Conservation (phyloP, 1,284 basidiomycete genomes). For the Malassezia pachydermatis region DNA sequence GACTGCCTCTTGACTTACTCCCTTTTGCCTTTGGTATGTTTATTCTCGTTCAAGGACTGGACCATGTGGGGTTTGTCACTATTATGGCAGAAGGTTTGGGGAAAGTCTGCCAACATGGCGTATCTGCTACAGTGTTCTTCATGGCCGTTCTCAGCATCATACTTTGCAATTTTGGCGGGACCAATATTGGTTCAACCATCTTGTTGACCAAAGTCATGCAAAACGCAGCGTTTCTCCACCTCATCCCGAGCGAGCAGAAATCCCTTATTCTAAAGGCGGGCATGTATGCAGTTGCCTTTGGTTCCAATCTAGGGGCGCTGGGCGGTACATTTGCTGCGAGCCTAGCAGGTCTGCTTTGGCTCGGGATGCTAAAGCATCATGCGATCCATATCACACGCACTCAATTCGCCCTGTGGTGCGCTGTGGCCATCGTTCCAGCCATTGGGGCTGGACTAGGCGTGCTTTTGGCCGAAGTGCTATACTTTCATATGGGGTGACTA, state of each 20-base stretch:
- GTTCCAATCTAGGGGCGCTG: conserved; percentile 83
- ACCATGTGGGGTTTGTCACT: conserved; percentile 78
- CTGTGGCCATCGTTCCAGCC: conserved; percentile 49
- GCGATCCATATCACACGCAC: conserved; percentile 59
- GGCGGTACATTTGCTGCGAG: conserved; percentile 82
- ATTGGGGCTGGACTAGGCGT: conserved; percentile 40
- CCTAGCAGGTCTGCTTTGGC: conserved; percentile 82
- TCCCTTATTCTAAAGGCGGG: conserved; percentile 38
- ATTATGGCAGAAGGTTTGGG: conserved; percentile 67
- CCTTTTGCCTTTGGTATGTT: conserved; percentile 93
- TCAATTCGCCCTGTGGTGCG: conserved; percentile 67
- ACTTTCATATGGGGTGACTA: conserved; percentile 21
- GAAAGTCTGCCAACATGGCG: conserved; percentile 50
- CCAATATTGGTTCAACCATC: conserved; percentile 92
- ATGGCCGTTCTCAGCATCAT: conserved; percentile 57
- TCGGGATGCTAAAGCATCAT: conserved; percentile 66
- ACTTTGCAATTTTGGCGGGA: conserved; percentile 77
- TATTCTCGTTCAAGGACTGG: conserved; percentile 77
- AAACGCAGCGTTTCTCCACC: conserved; percentile 28
- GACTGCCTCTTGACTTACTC: conserved; percentile 68
- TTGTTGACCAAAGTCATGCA: conserved; percentile 62
- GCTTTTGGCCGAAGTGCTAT: conserved; percentile 39
- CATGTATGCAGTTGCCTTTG: conserved; percentile 62
- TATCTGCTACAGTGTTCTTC: conserved; percentile 51
- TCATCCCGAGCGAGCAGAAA: conserved; percentile 7